Evolutionary conservation across 2,329 filamentous ascomycete genomes (phyloP).

Genomic region (Botryotinia calthae): DNA sequence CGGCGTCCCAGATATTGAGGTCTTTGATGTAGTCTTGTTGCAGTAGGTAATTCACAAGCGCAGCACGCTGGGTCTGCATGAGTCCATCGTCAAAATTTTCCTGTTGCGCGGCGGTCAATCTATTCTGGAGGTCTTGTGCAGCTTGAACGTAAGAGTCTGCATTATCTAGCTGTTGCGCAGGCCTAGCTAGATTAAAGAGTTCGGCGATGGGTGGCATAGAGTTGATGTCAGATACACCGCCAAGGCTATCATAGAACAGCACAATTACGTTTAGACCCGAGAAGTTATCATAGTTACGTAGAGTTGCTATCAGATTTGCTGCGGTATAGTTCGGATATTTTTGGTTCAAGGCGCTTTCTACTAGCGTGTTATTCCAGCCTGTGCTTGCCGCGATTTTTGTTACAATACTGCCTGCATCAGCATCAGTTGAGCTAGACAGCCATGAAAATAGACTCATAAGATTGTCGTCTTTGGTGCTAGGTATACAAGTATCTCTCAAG

Average conservation of each 20-base stretch:
- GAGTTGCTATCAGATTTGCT: not conserved
- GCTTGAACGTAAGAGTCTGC: not conserved
- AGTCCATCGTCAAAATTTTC: not conserved
- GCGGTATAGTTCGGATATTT: not conserved
- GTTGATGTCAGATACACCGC: not conserved
- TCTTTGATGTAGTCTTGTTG: not conserved
- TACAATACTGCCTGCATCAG: not conserved
- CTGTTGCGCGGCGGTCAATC: not conserved
- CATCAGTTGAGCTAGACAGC: not conserved
- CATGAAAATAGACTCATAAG: not conserved
- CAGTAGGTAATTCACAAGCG: not conserved
- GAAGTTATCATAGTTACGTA: not conserved
- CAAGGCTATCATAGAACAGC: not conserved
- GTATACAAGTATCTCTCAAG: not conserved
- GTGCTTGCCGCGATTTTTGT: not conserved
- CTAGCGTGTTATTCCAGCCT: not conserved
- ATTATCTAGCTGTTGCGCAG: not conserved
- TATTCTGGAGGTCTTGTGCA: not conserved
- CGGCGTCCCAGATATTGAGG: slow-evolving; percentile 25
- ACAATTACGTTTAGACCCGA: not conserved
- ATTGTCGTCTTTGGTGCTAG: not conserved
- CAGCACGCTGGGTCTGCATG: not conserved
- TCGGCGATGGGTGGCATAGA: not conserved
- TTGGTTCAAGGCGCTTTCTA: not conserved
- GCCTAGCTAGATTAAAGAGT: not conserved